Evolutionary conservation across 2,329 filamentous ascomycete species (phyloP), one percentile per base, ranked within the genome.

Genomic region (Cordyceps fumosorosea): DNA sequence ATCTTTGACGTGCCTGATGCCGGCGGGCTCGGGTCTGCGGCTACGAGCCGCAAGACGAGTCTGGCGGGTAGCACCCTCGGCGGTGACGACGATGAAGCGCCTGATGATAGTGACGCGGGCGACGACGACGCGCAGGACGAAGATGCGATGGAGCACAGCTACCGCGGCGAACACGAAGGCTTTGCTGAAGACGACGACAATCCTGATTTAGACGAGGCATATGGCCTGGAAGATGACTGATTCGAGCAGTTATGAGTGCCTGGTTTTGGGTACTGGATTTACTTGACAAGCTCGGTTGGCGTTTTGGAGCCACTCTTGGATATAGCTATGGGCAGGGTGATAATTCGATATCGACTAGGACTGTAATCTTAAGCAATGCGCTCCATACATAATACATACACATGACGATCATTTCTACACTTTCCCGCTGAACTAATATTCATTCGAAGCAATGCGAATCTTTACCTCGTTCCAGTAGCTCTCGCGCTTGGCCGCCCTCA

Each of bases 1-100:
- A 78, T 88, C 26, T 87, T 87, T 64, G 79, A 82, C 67, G 72
- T 76, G 66, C 72, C 74, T 24, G 75, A 77, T 65, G 71, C 72
- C 40, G 73, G 70, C 1, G 80, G 78, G 0, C 77, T 80, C 0
- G 82, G 81, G 0, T 83, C 81, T 26, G 78, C 78, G 14, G 77
- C 78, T 0, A 81, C 78, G 44, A 83, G 80, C 62, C 76, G 76
- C 56, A 77, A 71, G 70, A 78, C 71, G 22, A 76, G 75, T 48
- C 63, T 73, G 40, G 74, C 72, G 0, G 74, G 73, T 0, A 77
- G 76, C 37, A 70, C 70, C 11, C 65, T 75, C 14, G 74, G 73
- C 7, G 74, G 66, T 0, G 73, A 71, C 5, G 74, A 68, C 0
- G 73, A 69, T 1, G 75, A 76, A 8, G 72, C 69, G 10, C 69